phyloP scores from a whole-genome alignment of 2,329 filamentous ascomycete species.

The Claviceps sp. region DNA sequence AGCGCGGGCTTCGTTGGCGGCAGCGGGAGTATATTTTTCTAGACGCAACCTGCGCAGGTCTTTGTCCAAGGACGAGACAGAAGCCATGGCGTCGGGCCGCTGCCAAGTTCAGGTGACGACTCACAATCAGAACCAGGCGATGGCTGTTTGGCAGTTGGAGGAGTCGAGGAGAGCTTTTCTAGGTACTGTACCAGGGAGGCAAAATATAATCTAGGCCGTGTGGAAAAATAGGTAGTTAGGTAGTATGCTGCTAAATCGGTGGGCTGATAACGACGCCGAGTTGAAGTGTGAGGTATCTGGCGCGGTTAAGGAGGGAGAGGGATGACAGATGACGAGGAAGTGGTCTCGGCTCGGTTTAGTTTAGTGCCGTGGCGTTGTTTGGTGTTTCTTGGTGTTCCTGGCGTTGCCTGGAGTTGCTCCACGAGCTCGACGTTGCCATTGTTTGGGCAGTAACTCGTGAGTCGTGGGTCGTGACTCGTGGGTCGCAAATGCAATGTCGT shows the following conservation, averaged over 20 bases:
- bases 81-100: slow-evolving; percentile 53
- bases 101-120: neutral
- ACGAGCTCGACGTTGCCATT: too few relatives aligned
- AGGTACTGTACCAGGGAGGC: too few relatives aligned
- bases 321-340: neutral
- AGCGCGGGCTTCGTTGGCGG: slow-evolving; percentile 66
- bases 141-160: neutral
- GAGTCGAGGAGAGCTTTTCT: neutral
- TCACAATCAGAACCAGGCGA: neutral
- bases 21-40: slow-evolving; percentile 82
- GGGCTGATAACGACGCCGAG: neutral
- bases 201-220: neutral
- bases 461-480: too few relatives aligned
- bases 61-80: slow-evolving; percentile 84
- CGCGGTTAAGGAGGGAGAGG: neutral
- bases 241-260: neutral
- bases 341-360: neutral
- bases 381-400: too few relatives aligned
- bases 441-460: too few relatives aligned
- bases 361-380: too few relatives aligned
- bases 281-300: too few relatives aligned
- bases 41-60: slow-evolving; percentile 89
- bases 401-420: too few relatives aligned
- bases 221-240: neutral
- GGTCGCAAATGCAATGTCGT: too few relatives aligned